These are phyloP conservation scores for Filosporella fistucella DNA, from an alignment of 495 filamentous ascomycete genomes.

Conservation along the genomic window DNA sequence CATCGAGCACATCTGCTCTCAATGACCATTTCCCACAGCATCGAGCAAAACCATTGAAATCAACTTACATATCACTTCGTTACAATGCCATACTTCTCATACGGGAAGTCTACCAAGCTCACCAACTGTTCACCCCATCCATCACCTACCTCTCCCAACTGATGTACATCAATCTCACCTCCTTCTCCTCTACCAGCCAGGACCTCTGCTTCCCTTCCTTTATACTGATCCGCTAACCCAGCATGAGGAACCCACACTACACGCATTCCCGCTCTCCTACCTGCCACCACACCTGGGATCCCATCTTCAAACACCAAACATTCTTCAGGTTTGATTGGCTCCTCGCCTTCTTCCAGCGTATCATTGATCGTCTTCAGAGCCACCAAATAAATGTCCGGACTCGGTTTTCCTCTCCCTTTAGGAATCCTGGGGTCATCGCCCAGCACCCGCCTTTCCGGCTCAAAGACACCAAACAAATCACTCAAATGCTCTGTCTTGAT, in stretches of 20 bases:
- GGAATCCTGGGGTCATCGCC: constrained; percentile 84
- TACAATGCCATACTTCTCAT: constrained; percentile 62
- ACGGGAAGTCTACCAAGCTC: constrained; percentile 68
- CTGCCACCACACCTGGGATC: constrained; percentile 88
- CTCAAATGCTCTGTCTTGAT: constrained; percentile 74
- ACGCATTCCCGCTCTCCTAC: constrained; percentile 87
- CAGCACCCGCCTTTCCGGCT: constrained; percentile 59
- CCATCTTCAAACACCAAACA: constrained; percentile 96
- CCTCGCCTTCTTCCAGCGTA: constrained; percentile 56
- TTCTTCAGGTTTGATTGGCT: constrained; percentile 72
- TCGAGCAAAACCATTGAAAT: no score
- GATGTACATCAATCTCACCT: constrained; percentile 41
- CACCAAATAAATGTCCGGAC: constrained; percentile 90
- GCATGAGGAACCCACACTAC: constrained; percentile 91
- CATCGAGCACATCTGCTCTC: no score
- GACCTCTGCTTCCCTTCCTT: constrained; percentile 73
- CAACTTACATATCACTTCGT: not conserved
- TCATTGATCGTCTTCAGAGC: constrained; percentile 83
- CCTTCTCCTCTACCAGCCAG: constrained; percentile 66
- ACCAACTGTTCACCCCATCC: constrained; percentile 64
- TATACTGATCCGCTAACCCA: constrained; percentile 67
- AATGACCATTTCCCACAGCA: no score
- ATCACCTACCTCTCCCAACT: constrained; percentile 59
- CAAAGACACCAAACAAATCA: constrained; percentile 71
- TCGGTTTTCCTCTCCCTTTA: constrained; percentile 79